Percentiles rank a stretch among this genome's conserved stretches.
phyloP scores from a whole-genome alignment of 306 rosid genomes.

The Carpinus viminea region DNA sequence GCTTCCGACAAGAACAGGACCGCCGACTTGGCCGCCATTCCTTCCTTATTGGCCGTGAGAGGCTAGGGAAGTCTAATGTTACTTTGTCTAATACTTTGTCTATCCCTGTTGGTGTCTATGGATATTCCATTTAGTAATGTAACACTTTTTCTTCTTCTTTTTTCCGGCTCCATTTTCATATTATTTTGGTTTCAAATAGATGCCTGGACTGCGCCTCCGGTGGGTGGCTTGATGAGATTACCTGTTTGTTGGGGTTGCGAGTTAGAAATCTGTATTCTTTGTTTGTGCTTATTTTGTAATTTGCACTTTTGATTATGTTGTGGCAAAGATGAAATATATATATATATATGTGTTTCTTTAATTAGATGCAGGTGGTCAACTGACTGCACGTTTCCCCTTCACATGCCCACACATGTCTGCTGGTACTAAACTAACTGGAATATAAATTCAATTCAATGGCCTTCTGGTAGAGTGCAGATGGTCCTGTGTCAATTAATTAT shows the following conservation, averaged over 20 bases:
- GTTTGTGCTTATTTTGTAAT: slow-evolving; percentile 2
- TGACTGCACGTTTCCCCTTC: slow-evolving; percentile 11
- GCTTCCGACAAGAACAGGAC: slow-evolving; percentile 58
- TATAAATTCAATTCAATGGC: background rate
- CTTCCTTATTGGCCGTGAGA: slow-evolving; percentile 70
- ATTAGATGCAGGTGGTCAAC: background rate
- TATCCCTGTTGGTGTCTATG: background rate
- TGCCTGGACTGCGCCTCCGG: background rate
- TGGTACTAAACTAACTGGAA: slow-evolving; percentile 19
- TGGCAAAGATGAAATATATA: background rate
- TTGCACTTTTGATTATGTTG: slow-evolving; percentile 8
- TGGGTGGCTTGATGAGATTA: no score
- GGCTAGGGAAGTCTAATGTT: slow-evolving; percentile 19
- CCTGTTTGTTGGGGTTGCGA: background rate
- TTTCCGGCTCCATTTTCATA: background rate
- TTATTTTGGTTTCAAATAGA: background rate
- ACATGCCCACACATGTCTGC: slow-evolving; percentile 41
- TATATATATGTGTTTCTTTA: background rate
- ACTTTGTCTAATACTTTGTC: background rate
- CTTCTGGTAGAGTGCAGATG: background rate
- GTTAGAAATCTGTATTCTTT: slow-evolving; percentile 22
- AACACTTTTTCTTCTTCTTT: background rate
- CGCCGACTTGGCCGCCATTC: slow-evolving; percentile 68
- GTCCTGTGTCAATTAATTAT: background rate
- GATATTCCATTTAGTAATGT: background rate